Conservation (phyloP, 352 stramenopile genomes). For the Globisporangium echinulatum region DNA sequence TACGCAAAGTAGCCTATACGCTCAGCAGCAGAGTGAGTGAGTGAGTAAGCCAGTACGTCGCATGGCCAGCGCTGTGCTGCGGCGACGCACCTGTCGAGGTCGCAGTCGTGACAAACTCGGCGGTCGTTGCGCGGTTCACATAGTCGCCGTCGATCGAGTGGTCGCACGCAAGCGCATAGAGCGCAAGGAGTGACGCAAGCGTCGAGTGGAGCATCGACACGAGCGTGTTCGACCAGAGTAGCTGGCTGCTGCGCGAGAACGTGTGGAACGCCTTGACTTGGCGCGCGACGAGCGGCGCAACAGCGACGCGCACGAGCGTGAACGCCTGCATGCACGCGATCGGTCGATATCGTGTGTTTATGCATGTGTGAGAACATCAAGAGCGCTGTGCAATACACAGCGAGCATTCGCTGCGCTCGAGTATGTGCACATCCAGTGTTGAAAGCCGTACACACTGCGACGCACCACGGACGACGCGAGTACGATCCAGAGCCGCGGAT, state of each 20-base stretch:
- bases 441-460: not conserved
- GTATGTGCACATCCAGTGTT: not conserved
- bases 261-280: slow-evolving; percentile 39
- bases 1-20: slow-evolving; percentile 65
- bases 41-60: no score
- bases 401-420: not conserved
- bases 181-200: slow-evolving; percentile 45
- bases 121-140: slow-evolving; percentile 25
- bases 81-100: slow-evolving; percentile 45
- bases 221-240: slow-evolving; percentile 69
- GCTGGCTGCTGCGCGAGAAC: slow-evolving; percentile 36
- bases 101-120: slow-evolving; percentile 48
- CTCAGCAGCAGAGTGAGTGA: not conserved
- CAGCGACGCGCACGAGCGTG: slow-evolving; percentile 30
- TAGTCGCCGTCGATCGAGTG: slow-evolving; percentile 49
- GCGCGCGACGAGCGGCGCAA: slow-evolving; percentile 26
- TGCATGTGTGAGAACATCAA: not conserved
- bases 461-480: slow-evolving; percentile 55
- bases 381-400: no score
- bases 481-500: slow-evolving; percentile 60
- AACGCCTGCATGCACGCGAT: slow-evolving; percentile 27
- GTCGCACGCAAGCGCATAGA: slow-evolving; percentile 35
- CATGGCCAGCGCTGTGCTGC: no score
- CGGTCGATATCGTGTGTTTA: not conserved
- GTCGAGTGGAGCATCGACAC: slow-evolving; percentile 69